Base-by-base conservation (phyloP, 306 rosid genomes). In the Cyamopsis tetragonoloba region DNA sequence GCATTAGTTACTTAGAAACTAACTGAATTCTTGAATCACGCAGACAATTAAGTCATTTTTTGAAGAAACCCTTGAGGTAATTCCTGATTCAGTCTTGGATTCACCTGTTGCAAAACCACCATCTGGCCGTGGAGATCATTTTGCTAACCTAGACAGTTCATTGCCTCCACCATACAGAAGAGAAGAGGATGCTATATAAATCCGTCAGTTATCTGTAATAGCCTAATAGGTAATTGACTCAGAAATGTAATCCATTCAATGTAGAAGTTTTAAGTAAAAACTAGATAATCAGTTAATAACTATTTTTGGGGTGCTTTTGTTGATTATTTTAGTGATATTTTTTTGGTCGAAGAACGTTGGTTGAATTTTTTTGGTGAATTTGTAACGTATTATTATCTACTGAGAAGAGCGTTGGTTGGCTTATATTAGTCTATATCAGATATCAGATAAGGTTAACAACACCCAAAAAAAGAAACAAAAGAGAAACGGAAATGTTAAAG, bases 71-170 rank as follows among this genome's bases (percentile, higher is more conserved):
- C 82, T 90, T 2, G 89, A 77, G 9, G 92, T 91, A 43, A 79
- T 93, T 74, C 99, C 99, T 7, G 96, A 90, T 69, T 77, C 68
- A 1, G 91, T 90, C 23, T 58, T 88, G 90, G 99, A 90, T 77
- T 72, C 93, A 22, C 80, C 97, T 8, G 46, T 90, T 48, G 83
- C 27, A 1, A 78, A 57, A 44, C 80, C 81, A 10, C 79, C 64
- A 14, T 7, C 74, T 18, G 88, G 85, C 12, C 84, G 91, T 15
- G 74, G 68, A 53, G 84, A 85, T 82, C 88, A 78, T 37, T 93
- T 93, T 65, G 82, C 87, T 5, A 68, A 88, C 66, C 59, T 87
- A 3, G 81, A 66, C 28, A 78, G 73, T 48, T 54, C 80, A 43
- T 51, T 88, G 62, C 98, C 98, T 48, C 85, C 88, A 8, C 88